phyloP scores from a whole-genome alignment of 192 early-diverging fungal species.

The Coemansia sp. region DNA sequence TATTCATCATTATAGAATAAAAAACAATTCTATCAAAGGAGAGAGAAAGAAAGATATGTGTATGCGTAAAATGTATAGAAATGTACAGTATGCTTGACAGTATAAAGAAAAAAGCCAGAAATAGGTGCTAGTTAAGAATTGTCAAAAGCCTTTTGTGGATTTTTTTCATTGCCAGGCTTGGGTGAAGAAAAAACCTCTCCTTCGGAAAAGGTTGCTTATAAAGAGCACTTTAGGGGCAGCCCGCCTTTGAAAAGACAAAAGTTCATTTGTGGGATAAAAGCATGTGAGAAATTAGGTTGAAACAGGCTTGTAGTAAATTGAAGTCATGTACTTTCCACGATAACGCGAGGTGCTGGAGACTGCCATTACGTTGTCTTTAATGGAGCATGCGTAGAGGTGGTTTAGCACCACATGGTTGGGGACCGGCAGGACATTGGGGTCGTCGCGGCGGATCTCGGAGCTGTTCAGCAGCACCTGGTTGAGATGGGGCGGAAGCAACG shows the following conservation, averaged over 20 bases:
- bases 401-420: constrained; percentile 93
- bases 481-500: constrained; percentile 86
- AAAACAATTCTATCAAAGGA: neutral
- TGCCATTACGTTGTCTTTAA: constrained; percentile 94
- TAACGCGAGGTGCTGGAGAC: constrained; percentile 87
- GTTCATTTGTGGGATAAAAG: neutral
- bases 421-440: constrained; percentile 77
- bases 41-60: no score
- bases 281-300: neutral
- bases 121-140: neutral
- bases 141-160: no score
- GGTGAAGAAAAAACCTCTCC: no score
- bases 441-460: constrained; percentile 64
- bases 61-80: neutral
- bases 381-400: constrained; percentile 94
- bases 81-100: neutral
- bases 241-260: neutral
- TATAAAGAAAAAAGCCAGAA: neutral
- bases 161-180: no score
- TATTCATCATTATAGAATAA: constrained; percentile 8
- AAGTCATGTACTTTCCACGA: constrained; percentile 75
- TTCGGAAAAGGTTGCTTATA: no score
- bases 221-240: no score
- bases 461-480: constrained; percentile 90
- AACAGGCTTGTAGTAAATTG: constrained; percentile 55